phyloP scores from a whole-genome alignment of 1,284 basidiomycete genomes.

The Trichosporon inkin region DNA sequence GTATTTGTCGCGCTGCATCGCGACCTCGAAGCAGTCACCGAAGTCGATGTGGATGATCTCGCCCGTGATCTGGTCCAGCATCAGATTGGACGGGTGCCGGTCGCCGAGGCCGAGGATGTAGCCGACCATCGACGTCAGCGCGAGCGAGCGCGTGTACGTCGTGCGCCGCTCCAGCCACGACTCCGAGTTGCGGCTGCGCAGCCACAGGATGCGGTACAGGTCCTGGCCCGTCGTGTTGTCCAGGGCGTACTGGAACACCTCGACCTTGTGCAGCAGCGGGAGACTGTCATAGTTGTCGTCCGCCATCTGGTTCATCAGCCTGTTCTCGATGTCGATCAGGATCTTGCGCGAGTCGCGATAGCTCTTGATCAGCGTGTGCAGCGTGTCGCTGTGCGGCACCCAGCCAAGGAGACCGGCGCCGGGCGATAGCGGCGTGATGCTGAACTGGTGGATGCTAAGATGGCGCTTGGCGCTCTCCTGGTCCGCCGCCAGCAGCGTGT shows the following conservation, averaged over 20 bases:
- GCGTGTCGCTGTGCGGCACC: conserved; percentile 94
- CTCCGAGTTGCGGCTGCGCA: conserved; percentile 91
- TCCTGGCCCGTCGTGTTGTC: conserved; percentile 99
- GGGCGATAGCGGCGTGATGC: conserved; percentile 92
- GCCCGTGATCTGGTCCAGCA: conserved; percentile 87
- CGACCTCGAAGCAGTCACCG: conserved; percentile 90
- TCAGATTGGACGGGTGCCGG: conserved; percentile 92
- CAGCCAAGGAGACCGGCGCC: conserved; percentile 93
- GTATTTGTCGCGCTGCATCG: conserved; percentile 96
- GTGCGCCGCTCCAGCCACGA: conserved; percentile 96
- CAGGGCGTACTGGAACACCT: conserved; percentile 98
- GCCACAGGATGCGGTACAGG: conserved; percentile 95
- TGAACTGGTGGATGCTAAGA: conserved; percentile 87
- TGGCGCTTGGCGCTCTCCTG: conserved; percentile 94
- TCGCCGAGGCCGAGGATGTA: conserved; percentile 98
- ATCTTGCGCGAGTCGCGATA: conserved; percentile 94
- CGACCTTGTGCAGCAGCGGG: conserved; percentile 93
- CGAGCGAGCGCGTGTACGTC: conserved; percentile 93
- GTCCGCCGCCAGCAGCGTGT: conserved; percentile 88
- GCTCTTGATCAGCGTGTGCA: conserved; percentile 96
- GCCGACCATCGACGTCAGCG: conserved; percentile 93
- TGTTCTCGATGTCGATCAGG: conserved; percentile 94
- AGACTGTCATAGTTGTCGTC: conserved; percentile 91
- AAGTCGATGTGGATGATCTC: conserved; percentile 98
- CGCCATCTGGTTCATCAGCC: conserved; percentile 99